These are phyloP conservation scores for Carex arenaria DNA, from an alignment of 202 grass and related monocot species.

Conservation along the genomic window DNA sequence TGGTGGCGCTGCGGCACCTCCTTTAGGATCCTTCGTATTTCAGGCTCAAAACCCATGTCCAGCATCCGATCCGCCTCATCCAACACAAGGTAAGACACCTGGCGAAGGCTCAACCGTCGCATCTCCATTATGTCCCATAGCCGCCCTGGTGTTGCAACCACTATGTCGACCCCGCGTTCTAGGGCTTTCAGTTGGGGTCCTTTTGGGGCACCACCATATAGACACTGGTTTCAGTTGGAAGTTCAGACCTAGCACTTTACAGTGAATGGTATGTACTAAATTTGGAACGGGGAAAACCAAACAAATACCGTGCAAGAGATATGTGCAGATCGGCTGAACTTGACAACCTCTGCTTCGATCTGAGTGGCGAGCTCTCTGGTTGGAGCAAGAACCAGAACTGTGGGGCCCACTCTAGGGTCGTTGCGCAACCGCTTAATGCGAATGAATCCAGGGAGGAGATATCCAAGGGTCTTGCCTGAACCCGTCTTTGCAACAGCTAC, in stretches of 20 bases:
- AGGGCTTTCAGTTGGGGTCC: conserved; percentile 88
- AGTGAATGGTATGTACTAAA: not conserved
- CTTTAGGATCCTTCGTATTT: conserved; percentile 93
- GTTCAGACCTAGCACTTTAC: not conserved
- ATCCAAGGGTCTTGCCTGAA: conserved; percentile 94
- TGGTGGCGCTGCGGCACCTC: conserved; percentile 70
- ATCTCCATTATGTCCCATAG: conserved; percentile 97
- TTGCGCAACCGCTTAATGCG: conserved; percentile 76
- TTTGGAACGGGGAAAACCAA: conserved; percentile 15
- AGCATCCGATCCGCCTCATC: conserved; percentile 98
- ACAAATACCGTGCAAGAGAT: conserved; percentile 77
- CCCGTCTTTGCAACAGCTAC: conserved; percentile 98
- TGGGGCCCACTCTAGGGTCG: conserved; percentile 70
- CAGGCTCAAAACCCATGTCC: conserved; percentile 99
- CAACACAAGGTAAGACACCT: conserved; percentile 93
- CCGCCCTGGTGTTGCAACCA: conserved; percentile 98
- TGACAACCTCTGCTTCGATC: conserved; percentile 86
- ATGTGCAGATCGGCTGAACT: conserved; percentile 81
- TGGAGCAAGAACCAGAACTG: conserved; percentile 87
- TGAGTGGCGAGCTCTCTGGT: conserved; percentile 97
- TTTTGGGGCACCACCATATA: conserved; percentile 97
- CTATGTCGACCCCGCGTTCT: conserved; percentile 91
- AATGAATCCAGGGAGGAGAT: conserved; percentile 94
- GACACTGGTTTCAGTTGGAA: conserved; percentile 43
- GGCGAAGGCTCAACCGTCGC: conserved; percentile 74